phyloP scores from a whole-genome alignment of 352 stramenopile genomes.

The Globisporangium megalacanthum region DNA sequence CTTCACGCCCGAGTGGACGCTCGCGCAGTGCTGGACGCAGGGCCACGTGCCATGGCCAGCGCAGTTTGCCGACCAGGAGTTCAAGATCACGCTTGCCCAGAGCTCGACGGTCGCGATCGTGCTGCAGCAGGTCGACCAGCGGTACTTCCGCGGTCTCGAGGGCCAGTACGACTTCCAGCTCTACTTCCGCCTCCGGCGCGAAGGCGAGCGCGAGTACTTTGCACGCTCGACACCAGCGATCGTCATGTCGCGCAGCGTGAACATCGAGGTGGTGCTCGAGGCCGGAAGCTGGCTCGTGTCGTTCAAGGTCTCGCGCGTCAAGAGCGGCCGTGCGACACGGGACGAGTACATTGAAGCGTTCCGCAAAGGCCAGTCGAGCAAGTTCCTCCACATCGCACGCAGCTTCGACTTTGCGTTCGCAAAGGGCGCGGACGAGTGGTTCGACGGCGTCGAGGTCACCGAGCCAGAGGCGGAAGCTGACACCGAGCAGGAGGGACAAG shows the following conservation, averaged over 20 bases:
- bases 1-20: constrained; percentile 29
- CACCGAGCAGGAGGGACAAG: constrained; percentile 11
- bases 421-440: constrained; percentile 18
- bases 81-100: constrained; percentile 23
- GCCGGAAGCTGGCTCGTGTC: constrained; percentile 24
- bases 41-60: constrained; percentile 23
- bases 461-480: constrained; percentile 16
- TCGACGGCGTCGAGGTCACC: constrained; percentile 6
- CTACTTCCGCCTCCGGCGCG: constrained; percentile 27
- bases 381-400: constrained; percentile 28
- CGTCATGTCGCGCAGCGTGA: constrained; percentile 28
- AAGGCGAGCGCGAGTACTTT: constrained; percentile 23
- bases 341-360: constrained; percentile 20
- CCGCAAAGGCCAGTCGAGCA: constrained; percentile 23
- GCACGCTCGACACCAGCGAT: constrained; percentile 19
- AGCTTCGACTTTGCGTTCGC: constrained; percentile 29
- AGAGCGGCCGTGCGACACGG: constrained; percentile 13
- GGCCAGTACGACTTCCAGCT: constrained; percentile 33
- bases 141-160: constrained; percentile 36
- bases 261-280: constrained; percentile 26
- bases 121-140: constrained; percentile 29
- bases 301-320: constrained; percentile 21
- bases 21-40: constrained; percentile 34
- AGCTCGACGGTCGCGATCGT: constrained; percentile 26
- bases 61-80: constrained; percentile 21